A percentile compares a stretch with the other conserved stretches of the same genome.
Conservation (phyloP, 225 moss, liverwort and hornwort genomes). For the Pseudoscleropodium purum region DNA sequence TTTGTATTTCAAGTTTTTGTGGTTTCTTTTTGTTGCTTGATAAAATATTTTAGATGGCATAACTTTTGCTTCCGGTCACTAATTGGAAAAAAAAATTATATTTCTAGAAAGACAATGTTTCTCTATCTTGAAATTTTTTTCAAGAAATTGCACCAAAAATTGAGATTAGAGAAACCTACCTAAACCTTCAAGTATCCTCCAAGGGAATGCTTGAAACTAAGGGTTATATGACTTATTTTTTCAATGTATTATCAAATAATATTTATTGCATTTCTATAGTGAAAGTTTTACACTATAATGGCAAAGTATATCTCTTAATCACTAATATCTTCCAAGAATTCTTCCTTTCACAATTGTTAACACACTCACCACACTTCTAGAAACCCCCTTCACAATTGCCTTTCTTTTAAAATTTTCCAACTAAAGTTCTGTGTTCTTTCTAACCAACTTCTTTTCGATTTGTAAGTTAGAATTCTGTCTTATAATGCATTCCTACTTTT, state of each 20-base stretch:
- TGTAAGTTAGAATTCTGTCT: no score
- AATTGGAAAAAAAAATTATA: background rate
- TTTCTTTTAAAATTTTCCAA: no score
- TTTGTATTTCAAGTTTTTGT: background rate
- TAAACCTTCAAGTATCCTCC: rapidly evolving
- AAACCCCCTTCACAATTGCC: no score
- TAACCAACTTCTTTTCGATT: no score
- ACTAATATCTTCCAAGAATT: no score
- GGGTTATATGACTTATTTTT: background rate
- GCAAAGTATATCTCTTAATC: background rate
- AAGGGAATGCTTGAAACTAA: no score
- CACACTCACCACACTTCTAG: no score
- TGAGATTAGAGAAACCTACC: background rate
- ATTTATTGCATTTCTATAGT: background rate
- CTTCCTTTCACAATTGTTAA: no score
- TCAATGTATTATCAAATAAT: background rate
- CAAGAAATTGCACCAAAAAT: background rate
- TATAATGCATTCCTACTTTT: no score
- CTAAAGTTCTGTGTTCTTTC: no score
- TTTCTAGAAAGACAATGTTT: background rate
- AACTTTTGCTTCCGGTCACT: rapidly evolving
- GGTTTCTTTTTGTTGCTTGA: rapidly evolving
- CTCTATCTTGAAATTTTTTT: rapidly evolving
- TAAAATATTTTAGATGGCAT: background rate
- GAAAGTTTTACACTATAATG: background rate